Conservation (phyloP, 495 filamentous ascomycete genomes). For the Penicillium alfredii region DNA sequence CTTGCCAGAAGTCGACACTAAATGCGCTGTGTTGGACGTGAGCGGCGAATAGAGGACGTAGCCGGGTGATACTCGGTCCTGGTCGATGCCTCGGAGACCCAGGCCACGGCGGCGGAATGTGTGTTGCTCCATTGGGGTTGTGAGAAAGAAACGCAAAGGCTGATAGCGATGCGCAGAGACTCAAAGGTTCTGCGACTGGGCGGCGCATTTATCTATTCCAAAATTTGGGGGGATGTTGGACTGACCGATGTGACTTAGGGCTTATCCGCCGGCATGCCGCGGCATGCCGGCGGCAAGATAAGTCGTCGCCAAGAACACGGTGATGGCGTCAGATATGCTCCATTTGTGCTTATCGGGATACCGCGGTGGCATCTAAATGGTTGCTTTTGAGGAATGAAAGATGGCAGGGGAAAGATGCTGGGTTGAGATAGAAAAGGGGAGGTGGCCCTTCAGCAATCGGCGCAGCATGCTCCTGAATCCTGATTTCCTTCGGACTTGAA, state of each 20-base stretch:
- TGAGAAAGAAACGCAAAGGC: not conserved
- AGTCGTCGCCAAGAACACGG: constrained; percentile 3
- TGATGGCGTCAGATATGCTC: constrained; percentile 21
- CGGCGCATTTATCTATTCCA: not conserved
- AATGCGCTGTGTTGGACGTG: constrained; percentile 35
- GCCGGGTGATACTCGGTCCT: constrained; percentile 31
- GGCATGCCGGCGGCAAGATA: constrained; percentile 25
- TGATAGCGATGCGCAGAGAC: not conserved
- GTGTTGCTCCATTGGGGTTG: constrained; percentile 35
- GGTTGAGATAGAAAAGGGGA: constrained; percentile 8
- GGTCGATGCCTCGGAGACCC: constrained; percentile 38
- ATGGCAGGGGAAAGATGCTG: not conserved
- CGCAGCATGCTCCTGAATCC: too few relatives aligned
- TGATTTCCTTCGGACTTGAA: too few relatives aligned
- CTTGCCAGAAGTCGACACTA: constrained; percentile 35
- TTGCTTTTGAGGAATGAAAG: constrained; percentile 35
- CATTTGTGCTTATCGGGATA: constrained; percentile 15
- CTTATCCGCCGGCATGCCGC: constrained; percentile 22
- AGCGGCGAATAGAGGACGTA: constrained; percentile 41
- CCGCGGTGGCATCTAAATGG: constrained; percentile 2
- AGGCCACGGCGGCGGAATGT: constrained; percentile 39
- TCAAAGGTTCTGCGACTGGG: too few relatives aligned
- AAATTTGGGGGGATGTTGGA: constrained; percentile 3
- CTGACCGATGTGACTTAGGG: constrained; percentile 8
- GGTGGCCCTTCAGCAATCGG: too few relatives aligned